Evolutionary conservation across 805 yeast species (phyloP), one percentile per base, ranked within the genome.

Genomic region (Teunomyces tritomae): DNA sequence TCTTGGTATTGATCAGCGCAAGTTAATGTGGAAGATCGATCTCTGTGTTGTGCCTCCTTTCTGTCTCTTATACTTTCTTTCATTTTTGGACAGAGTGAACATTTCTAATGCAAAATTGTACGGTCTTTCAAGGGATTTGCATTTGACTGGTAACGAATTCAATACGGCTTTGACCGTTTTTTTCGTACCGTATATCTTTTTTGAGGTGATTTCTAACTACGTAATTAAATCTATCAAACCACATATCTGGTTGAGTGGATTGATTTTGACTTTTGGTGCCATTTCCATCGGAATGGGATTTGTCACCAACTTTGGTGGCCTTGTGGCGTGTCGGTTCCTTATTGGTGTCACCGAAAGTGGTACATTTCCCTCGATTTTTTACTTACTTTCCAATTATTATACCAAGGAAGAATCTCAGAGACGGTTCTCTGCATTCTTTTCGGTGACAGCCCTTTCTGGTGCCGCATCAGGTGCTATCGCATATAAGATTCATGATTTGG

Each of bases 21-120:
- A 69, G 54, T 65, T 87, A 26, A 78, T 80, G 80, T 70, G 80
- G 75, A 86, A 85, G 57, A 71, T 84, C 28, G 92, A 87, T 57
- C 45, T 80, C 0, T 79, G 87, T 50, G 83, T 87, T 34, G 83
- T 87, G 27, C 89, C 91, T 4, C 83, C 89, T n/a, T 84, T 88
- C 54, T 81, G 89, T 58, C 58, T 87, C 27, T 71, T 88, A 39
- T 88, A 88, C 59, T 80, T 88, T 63, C 74, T 87, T 51, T 84
- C 92, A 1, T 88, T 87, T 59, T 68, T 88, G 58, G 95, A 88
- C 63, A 75, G 95, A 63, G 91, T 87, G 49, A 88, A 88, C 63
- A 85, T 88, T 51, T 82, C 91, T 28, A 87, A 88, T 64, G 95
- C 96, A 6, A 82, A 82, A 50, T 78, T 84, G 47, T 87, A 86